Percentiles rank a stretch among this genome's conserved stretches.
These are phyloP conservation scores for Antitrichia curtipendula DNA, from an alignment of 225 moss, liverwort and hornwort genomes.

Conservation along the genomic window DNA sequence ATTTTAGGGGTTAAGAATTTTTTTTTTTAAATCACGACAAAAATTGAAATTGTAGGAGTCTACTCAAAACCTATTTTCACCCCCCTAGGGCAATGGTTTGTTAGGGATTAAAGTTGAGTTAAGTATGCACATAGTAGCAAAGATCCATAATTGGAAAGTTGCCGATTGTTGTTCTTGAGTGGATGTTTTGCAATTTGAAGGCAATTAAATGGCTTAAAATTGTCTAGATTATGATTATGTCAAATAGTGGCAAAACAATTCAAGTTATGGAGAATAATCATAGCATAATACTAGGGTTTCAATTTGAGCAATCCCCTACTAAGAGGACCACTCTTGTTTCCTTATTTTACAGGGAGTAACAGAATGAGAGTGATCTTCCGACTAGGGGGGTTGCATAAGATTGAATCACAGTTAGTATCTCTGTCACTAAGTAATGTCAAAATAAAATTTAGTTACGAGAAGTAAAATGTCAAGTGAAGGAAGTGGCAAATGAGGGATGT, in stretches of 20 bases:
- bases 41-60: too few species aligned
- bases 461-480: not conserved
- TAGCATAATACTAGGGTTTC: too few species aligned
- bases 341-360: too few species aligned
- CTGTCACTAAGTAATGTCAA: not conserved
- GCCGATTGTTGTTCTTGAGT: too few species aligned
- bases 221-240: not conserved
- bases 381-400: too few species aligned
- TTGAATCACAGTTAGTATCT: not conserved
- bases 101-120: not conserved
- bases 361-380: not conserved
- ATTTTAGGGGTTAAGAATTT: too few species aligned
- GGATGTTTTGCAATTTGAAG: not conserved
- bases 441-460: not conserved
- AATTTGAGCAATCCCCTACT: too few species aligned
- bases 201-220: not conserved
- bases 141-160: too few species aligned
- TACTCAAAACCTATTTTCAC: accelerated
- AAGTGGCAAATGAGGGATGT: too few species aligned
- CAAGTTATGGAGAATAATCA: not conserved
- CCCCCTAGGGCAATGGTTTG: not conserved
- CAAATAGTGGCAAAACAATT: not conserved
- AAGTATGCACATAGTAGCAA: too few species aligned
- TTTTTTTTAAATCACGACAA: accelerated
- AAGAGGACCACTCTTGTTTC: too few species aligned